Conservation (phyloP, 768 basidiomycete genomes). For the Leccinum longicurvipes region DNA sequence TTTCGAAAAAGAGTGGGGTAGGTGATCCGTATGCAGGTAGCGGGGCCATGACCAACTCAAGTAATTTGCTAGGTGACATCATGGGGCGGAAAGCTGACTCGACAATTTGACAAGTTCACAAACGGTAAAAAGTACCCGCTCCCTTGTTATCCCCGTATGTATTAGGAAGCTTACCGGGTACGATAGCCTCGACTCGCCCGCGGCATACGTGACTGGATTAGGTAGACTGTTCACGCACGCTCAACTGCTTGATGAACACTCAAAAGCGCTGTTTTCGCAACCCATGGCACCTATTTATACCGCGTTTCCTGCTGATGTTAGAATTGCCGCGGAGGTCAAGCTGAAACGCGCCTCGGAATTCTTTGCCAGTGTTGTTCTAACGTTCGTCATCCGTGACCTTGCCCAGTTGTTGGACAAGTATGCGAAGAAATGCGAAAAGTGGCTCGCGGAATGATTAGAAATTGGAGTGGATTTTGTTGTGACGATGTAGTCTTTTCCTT, state of each 20-base stretch:
- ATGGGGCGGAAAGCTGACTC: slow-evolving; percentile 72
- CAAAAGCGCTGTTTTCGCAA: slow-evolving; percentile 63
- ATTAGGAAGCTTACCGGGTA: slow-evolving; percentile 12
- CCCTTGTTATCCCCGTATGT: slow-evolving; percentile 3
- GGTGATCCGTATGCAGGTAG: slow-evolving; percentile 18
- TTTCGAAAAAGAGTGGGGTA: slow-evolving; percentile 72
- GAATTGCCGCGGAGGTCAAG: slow-evolving; percentile 63
- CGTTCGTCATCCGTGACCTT: slow-evolving; percentile 86
- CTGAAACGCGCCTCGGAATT: slow-evolving; percentile 86
- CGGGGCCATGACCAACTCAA: slow-evolving; percentile 8
- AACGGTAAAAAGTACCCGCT: slow-evolving; percentile 80
- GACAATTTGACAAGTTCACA: slow-evolving; percentile 79
- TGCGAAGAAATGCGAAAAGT: slow-evolving; percentile 90
- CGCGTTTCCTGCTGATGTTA: slow-evolving; percentile 63
- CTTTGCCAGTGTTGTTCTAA: slow-evolving; percentile 83
- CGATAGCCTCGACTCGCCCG: slow-evolving; percentile 81
- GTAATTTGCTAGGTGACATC: slow-evolving; percentile 43
- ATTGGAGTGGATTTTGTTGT: slow-evolving; percentile 19
- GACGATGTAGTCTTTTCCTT: slow-evolving; percentile 23
- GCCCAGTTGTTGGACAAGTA: slow-evolving; percentile 89
- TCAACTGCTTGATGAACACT: slow-evolving; percentile 86
- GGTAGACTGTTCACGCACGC: slow-evolving; percentile 67
- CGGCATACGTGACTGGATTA: slow-evolving; percentile 75
- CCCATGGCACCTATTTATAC: slow-evolving; percentile 72
- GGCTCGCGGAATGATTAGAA: slow-evolving; percentile 70